Base-by-base conservation (phyloP, 345 rosid species). In the Eucalyptus camaldulensis region DNA sequence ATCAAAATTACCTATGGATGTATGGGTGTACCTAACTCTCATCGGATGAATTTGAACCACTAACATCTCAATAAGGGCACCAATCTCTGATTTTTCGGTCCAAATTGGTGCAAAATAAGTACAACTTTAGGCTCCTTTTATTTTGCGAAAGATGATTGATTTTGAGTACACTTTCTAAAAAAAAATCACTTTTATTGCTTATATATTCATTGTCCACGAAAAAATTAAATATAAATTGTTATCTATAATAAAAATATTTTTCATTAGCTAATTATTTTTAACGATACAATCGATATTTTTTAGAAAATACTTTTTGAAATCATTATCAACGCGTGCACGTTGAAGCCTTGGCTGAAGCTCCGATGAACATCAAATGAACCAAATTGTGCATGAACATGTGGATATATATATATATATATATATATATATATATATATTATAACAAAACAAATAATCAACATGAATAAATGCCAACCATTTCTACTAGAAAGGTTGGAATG, bases 101-200 rank as follows among this genome's bases (percentile, higher is more conserved):
- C 5, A 40, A 12, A 21, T 40, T 40, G 47, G 15, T 40, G 29
- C 47, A 3, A 6, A 10, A 3, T 40, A 37, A 76, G 27, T 21
- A 40, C 29, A 76, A 33, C 1, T 37, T 10, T 10, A 37, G 14
- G 3, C 5, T 37, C 4, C 2, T 3, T 69, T 33, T 8, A 8
- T 72, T 33, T 17, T 2, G 9, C 0, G 3, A 33, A 33, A 72
- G 11, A 15, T 8, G 4, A 16, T 31, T 69, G 22, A 69, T 72
- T 72, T 5, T 3, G 22, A 14, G 33, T 8, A 14, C 33, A 31
- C 10, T 24, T 24, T 24, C 13, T 12, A n/a, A 65, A n/a, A 29
- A n/a, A 65, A 37, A 1, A 3, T 76, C 1, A 24, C 7, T 37
- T 9, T 0, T 33, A 0, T 17, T 3, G 7, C 2, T 16, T 5